Evolutionary conservation across 202 grass and related monocot genomes (phyloP), one percentile per base, ranked within the genome.

Genomic region (Eragrostis tef): DNA sequence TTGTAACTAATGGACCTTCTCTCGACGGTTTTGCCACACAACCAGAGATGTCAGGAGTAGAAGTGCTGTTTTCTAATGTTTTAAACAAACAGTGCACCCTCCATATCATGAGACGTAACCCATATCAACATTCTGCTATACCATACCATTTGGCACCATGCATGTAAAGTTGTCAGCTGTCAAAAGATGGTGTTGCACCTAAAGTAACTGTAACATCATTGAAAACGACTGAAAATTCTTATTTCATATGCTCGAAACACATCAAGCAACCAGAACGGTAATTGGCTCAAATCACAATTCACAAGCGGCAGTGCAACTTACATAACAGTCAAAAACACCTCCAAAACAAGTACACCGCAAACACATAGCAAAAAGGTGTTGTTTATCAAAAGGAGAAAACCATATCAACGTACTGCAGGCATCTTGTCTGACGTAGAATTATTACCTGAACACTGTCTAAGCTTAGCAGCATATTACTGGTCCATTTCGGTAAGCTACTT

Each of bases 401-500:
- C 0, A 13, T 61, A 76, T 8, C 0, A 13, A 79, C 49, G 47
- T 26, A 3, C 0, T 41, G 25, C 39, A 45, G 11, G 58, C 62
- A 48, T 11, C 47, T 75, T 67, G 45, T 70, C 11, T 25, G 20
- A 60, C 39, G 80, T 56, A 14, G 14, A 43, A 64, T 72, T 73
- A 41, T 58, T 72, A 51, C 49, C 46, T 67, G 0, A 5, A 17
- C 41, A 46, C 22, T 74, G 71, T 53, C 64, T 50, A 76, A 3
- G 9, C 8, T 36, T 59, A 67, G 10, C 43, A 19, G 25, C 44
- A 60, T 12, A 42, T 54, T 46, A 53, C 61, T 74, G 52, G 22
- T n/a, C 61, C 56, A 49, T 78, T 57, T 81, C 12, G 63, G 70
- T 27, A 62, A 73, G 2, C 13, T 81, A 81, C 45, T 46, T 74